These are phyloP conservation scores for Lentinula aciculospora DNA, from an alignment of 768 basidiomycete species.

Conservation along the genomic window DNA sequence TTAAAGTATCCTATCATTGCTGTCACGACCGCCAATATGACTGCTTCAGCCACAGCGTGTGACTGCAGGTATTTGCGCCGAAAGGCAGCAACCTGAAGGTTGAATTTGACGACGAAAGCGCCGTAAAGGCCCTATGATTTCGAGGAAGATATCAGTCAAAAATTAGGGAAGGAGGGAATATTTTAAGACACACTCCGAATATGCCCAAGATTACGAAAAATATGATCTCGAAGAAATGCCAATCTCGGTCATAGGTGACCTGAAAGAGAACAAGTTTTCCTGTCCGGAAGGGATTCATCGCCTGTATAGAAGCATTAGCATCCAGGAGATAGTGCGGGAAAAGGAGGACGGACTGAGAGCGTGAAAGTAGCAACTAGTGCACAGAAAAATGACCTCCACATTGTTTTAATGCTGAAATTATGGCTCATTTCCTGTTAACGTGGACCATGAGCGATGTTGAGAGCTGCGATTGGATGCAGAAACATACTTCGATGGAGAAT, in stretches of 20 bases:
- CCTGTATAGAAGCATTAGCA: conserved; percentile 36
- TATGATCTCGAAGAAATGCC: conserved; percentile 99
- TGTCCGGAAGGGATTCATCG: conserved; percentile 97
- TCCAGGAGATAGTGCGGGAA: conserved; percentile 10
- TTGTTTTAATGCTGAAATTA: conserved; percentile 93
- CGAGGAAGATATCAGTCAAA: not conserved
- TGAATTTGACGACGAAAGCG: conserved; percentile 95
- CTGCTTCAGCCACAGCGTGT: conserved; percentile 86
- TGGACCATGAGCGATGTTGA: not conserved
- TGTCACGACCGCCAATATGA: conserved; percentile 80
- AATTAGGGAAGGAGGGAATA: conserved; percentile 7
- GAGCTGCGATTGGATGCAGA: not conserved
- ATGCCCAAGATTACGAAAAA: conserved; percentile 94
- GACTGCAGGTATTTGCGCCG: conserved; percentile 83
- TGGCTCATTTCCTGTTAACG: conserved; percentile 92
- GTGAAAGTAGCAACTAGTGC: conserved; percentile 96
- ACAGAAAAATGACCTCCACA: conserved; percentile 98
- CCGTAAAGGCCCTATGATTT: conserved; percentile 84
- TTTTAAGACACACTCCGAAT: conserved; percentile 66
- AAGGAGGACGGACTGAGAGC: conserved; percentile 63
- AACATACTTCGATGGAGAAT: conserved; percentile 90
- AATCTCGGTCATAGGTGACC: conserved; percentile 94
- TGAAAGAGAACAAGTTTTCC: conserved; percentile 98
- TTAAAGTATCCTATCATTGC: conserved; percentile 93
- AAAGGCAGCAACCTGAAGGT: conserved; percentile 91